Evolutionary conservation across 1,284 basidiomycete genomes (phyloP), one percentile per base, ranked within the genome.

Genomic region (Ganoderma resinaceum): DNA sequence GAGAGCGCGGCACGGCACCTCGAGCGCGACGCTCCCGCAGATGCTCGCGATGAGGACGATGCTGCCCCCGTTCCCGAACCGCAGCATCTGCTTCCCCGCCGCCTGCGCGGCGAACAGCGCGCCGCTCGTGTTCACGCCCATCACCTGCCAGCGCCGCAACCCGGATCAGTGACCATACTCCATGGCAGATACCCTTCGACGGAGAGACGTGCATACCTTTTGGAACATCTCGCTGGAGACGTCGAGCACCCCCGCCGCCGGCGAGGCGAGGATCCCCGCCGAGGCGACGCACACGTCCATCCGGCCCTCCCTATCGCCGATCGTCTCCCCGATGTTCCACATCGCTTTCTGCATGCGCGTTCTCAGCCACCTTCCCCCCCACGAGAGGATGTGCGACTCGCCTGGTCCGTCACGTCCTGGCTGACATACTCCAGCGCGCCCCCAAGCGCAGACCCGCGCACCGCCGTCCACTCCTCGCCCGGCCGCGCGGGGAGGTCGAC

Each of bases 31-130:
- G 61, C 88, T 89, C 20, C 94, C 95, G 43, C 91, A 92, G 92
- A 96, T 95, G 67, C 92, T 95, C 20, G 91, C 94, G 71, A 96
- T 91, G 69, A 95, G 79, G 70, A 95, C 87, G 72, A 96, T 94
- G 72, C 93, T 95, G 0, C 94, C 95, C 9, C 85, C 84, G 20
- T 83, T 87, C 2, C 87, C 86, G 72, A 91, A 92, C 40, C 88
- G 84, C n/a, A 77, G 82, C 92, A 94, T 95, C 80, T 93, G 89
- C 66, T 88, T 83, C 1, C 92, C 94, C 3, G 90, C 93, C 0
- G 91, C 92, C 77, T 94, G 92, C 2, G 92, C 91, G 6, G 92
- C 92, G 75, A 89, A 91, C 70, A 95, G 80, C 31, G 91, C 91
- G 1, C 94, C 94, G 61, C 87, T 89, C 49, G 89, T 86, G 80